Percentiles rank a stretch among this genome's conserved stretches.
Conservation (phyloP, 2,329 filamentous ascomycete species). For the Alternaria ventricosa region DNA sequence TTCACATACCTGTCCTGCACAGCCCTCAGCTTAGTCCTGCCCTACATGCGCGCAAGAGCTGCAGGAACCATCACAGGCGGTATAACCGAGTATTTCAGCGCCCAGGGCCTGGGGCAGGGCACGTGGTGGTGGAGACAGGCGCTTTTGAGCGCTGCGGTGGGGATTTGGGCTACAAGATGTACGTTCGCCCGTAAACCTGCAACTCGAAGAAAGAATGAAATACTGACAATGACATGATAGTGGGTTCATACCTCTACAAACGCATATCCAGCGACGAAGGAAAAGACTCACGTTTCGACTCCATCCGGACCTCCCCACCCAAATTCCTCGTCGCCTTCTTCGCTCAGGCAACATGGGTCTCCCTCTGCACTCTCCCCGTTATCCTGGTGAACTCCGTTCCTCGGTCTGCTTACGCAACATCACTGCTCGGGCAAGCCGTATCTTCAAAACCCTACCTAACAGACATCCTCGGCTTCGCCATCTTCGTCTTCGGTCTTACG, state of each 20-base stretch:
- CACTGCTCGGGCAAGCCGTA: slow-evolving; percentile 56
- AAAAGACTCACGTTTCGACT: slow-evolving; percentile 65
- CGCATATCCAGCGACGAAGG: slow-evolving; percentile 64
- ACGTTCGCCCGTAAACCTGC: too few relatives aligned
- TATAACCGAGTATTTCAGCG: slow-evolving; percentile 37
- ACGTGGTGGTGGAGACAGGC: slow-evolving; percentile 67
- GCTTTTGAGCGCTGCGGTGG: slow-evolving; percentile 61
- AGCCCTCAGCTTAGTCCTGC: slow-evolving; percentile 66
- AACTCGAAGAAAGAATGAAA: too few relatives aligned
- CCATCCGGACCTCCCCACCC: slow-evolving; percentile 58
- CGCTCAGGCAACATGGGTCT: slow-evolving; percentile 72
- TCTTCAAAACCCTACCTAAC: slow-evolving; percentile 51
- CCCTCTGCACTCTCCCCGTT: slow-evolving; percentile 70
- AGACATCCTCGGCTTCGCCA: slow-evolving; percentile 63
- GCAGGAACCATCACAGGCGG: slow-evolving; percentile 54
- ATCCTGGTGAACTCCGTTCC: slow-evolving; percentile 69
- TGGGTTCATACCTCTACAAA: slow-evolving; percentile 69
- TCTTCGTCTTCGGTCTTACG: slow-evolving; percentile 65
- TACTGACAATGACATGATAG: slow-evolving; percentile 49
- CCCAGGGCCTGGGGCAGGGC: slow-evolving; percentile 32
- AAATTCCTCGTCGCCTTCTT: slow-evolving; percentile 64
- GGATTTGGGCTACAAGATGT: slow-evolving; percentile 68
- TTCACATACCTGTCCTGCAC: slow-evolving; percentile 71
- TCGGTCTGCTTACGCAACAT: slow-evolving; percentile 53
- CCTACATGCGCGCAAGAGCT: slow-evolving; percentile 62